Base-by-base conservation (phyloP, 106 monocot genomes). In the Alisma plantagoaquatica region DNA sequence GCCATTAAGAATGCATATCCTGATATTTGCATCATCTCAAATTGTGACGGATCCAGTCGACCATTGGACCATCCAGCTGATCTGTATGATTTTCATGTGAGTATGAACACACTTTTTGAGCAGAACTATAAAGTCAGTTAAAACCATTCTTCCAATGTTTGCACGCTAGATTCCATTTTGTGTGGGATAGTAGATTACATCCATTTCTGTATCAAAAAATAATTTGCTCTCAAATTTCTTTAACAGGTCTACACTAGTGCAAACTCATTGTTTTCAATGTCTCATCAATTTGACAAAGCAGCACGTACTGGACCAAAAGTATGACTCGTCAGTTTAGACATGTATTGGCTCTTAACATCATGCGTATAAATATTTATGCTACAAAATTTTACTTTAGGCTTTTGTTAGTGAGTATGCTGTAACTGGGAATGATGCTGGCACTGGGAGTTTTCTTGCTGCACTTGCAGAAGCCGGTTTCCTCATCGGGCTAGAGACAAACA, bases 401-500 rank as follows among this genome's bases (percentile, higher is more conserved):
- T 90, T 99, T 73, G 86, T 99, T 64, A 99, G 98, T 62, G 98
- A 99, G 65, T 99, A 99, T 80, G 98, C 98, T 43, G 98, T 91
- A 29, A 88, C 81, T 29, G 84, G 84, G 56, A 65, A 64, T 20
- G 96, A 90, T 85, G 90, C 90, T 61, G 98, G 98, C 50, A 71
- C 53, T 43, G 98, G 98, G 53, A 90, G 78, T 56, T 67, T 99
- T 30, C 38, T 90, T 23, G 90, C 98, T 49, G 85, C 90, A 59
- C 57, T 99, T 49, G 98, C 62, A 31, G 86, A 99, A 86, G 98
- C 90, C 48, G 85, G 52, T 23, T 99, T 99, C 51, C 90, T 99
- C 67, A 82, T 99, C 54, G 98, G 98, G 23, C 56, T 99, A 21
- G 98, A 99, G 77, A 77, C 56, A 63, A 99, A 99, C 54, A 86